Percentiles rank a stretch among this genome's conserved stretches.
These are phyloP conservation scores for Corylus avellana DNA, from an alignment of 306 rosid genomes.

Conservation along the genomic window DNA sequence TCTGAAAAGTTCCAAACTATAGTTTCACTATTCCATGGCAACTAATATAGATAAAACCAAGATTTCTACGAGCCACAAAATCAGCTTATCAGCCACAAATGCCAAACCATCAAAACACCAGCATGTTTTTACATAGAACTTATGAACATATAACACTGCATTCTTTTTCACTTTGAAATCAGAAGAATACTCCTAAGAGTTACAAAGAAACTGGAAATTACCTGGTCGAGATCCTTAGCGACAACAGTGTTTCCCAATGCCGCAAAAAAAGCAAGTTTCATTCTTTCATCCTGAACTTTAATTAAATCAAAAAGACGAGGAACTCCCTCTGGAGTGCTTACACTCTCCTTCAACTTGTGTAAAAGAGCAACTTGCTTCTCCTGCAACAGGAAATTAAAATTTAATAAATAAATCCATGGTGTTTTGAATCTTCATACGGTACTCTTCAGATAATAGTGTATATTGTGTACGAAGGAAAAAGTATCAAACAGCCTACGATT, in stretches of 20 bases:
- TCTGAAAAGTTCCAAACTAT: slow-evolving; percentile 3
- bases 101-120: slow-evolving; percentile 10
- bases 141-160: neutral
- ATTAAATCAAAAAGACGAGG: slow-evolving; percentile 88
- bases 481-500: neutral
- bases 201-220: slow-evolving; percentile 32
- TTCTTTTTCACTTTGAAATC: neutral
- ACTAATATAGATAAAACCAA: slow-evolving; percentile 20
- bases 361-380: slow-evolving; percentile 79
- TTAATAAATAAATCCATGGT: slow-evolving; percentile 1
- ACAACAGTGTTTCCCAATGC: slow-evolving; percentile 77
- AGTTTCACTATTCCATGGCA: slow-evolving; percentile 14
- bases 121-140: neutral
- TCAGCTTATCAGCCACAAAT: slow-evolving; percentile 1
- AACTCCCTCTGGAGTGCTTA: slow-evolving; percentile 84
- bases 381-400: slow-evolving; percentile 41
- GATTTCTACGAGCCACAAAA: neutral
- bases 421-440: neutral
- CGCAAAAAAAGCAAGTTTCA: slow-evolving; percentile 91
- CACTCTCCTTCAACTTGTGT: slow-evolving; percentile 58
- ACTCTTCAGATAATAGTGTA: neutral
- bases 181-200: neutral
- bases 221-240: slow-evolving; percentile 93
- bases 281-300: slow-evolving; percentile 74
- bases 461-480: neutral